Evolutionary conservation across 768 basidiomycete genomes (phyloP).

Genomic region (Candolleomyces eurysporus): DNA sequence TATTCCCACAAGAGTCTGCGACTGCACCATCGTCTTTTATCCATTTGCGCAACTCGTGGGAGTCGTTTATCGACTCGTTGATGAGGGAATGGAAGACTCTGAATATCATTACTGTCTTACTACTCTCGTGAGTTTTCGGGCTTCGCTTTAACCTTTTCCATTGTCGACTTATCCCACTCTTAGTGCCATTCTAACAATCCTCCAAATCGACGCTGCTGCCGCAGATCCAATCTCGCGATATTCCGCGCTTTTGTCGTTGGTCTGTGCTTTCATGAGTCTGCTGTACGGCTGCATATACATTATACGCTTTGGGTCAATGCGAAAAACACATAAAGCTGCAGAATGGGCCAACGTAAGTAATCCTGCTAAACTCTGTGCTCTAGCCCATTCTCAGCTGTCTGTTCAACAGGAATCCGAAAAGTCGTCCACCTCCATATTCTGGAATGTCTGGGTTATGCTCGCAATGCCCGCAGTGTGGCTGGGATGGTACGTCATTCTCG

Average conservation of each 20-base stretch:
- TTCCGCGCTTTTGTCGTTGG: constrained; percentile 50
- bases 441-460: constrained; percentile 68
- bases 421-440: constrained; percentile 21
- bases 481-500: constrained; percentile 39
- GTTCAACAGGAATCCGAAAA: constrained; percentile 47
- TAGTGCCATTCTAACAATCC: constrained; percentile 28
- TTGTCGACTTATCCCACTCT: not conserved
- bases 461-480: constrained; percentile 63
- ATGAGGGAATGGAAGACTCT: constrained; percentile 29
- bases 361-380: not conserved
- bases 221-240: constrained; percentile 52
- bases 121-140: constrained; percentile 18
- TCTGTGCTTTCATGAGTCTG: constrained; percentile 59
- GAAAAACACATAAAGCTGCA: constrained; percentile 55
- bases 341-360: constrained; percentile 53
- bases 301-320: constrained; percentile 62
- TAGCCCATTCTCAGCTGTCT: not conserved
- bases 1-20: constrained; percentile 6
- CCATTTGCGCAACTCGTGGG: constrained; percentile 21
- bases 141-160: too few relatives aligned
- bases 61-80: constrained; percentile 25
- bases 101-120: constrained; percentile 26
- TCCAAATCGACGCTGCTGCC: constrained; percentile 35
- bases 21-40: constrained; percentile 15
- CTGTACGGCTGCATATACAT: constrained; percentile 61